Conservation (phyloP, 257 asterid species). For the Marsdenia floribunda region DNA sequence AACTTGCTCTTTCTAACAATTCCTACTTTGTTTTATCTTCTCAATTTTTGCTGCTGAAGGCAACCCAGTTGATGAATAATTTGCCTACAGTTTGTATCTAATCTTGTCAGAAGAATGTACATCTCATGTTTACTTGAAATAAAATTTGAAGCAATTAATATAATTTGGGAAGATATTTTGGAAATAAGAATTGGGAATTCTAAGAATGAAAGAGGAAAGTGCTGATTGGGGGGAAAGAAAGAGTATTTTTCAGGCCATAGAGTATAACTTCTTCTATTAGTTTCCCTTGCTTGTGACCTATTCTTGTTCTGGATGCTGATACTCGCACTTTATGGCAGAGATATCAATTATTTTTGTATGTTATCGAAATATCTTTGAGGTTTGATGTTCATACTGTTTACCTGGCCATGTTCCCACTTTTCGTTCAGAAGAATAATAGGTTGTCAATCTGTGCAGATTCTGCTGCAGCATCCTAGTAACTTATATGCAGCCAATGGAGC, state of each 20-base stretch:
- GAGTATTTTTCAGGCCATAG: not conserved
- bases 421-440: not conserved
- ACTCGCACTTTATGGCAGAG: not conserved
- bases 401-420: not conserved
- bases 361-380: not conserved
- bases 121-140: not conserved
- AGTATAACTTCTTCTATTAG: too few species aligned
- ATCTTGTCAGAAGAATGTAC: not conserved
- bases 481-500: conserved; percentile 99
- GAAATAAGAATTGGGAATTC: not conserved
- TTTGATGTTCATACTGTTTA: not conserved
- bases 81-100: not conserved
- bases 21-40: not conserved
- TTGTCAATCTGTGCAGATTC: conserved; percentile 52
- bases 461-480: conserved; percentile 72
- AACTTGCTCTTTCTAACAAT: not conserved
- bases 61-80: not conserved
- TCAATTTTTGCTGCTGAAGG: not conserved
- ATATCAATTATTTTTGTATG: not conserved
- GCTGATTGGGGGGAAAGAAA: not conserved
- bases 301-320: not conserved
- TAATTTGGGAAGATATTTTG: not conserved
- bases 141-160: not conserved
- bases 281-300: conserved; percentile 7
- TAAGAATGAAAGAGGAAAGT: not conserved